A percentile compares a stretch with the other conserved stretches of the same genome.
These are phyloP conservation scores for Astrothelium macrocarpum DNA, from an alignment of 495 filamentous ascomycete species.

Conservation along the genomic window DNA sequence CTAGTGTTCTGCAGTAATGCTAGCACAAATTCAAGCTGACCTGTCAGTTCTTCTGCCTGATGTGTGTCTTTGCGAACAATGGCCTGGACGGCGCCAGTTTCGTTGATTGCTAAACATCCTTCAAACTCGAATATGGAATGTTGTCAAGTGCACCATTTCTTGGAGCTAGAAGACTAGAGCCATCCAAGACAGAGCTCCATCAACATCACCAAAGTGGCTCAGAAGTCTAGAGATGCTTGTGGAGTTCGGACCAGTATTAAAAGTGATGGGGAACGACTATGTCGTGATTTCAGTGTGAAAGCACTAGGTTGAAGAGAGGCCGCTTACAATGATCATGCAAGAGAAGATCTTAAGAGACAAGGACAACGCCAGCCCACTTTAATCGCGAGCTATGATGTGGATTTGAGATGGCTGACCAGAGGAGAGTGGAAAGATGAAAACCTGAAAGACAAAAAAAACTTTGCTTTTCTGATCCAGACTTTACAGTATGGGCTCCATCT, in stretches of 20 bases:
- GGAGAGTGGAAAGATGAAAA: no score
- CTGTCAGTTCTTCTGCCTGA: background rate
- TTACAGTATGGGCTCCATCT: no score
- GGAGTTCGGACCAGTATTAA: background rate
- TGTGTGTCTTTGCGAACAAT: slow-evolving; percentile 1
- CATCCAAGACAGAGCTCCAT: background rate
- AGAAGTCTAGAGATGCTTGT: background rate
- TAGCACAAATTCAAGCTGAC: background rate
- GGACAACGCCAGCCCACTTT: no score
- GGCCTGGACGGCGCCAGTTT: slow-evolving; percentile 2
- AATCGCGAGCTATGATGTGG: no score
- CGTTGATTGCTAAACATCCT: slow-evolving; percentile 1
- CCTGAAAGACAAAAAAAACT: no score
- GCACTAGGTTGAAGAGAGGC: no score
- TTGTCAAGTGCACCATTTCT: slow-evolving; percentile 3
- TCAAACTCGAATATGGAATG: slow-evolving; percentile 2
- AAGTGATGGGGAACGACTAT: background rate
- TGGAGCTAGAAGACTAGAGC: slow-evolving; percentile 2
- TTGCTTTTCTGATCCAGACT: no score
- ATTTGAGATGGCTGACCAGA: no score
- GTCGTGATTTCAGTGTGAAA: no score
- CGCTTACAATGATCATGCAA: no score
- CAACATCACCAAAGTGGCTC: background rate
- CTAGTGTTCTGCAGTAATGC: background rate
- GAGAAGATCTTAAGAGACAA: no score